Evolutionary conservation across 2,329 filamentous ascomycete species (phyloP).

Genomic region (Colletotrichum liaoningense): DNA sequence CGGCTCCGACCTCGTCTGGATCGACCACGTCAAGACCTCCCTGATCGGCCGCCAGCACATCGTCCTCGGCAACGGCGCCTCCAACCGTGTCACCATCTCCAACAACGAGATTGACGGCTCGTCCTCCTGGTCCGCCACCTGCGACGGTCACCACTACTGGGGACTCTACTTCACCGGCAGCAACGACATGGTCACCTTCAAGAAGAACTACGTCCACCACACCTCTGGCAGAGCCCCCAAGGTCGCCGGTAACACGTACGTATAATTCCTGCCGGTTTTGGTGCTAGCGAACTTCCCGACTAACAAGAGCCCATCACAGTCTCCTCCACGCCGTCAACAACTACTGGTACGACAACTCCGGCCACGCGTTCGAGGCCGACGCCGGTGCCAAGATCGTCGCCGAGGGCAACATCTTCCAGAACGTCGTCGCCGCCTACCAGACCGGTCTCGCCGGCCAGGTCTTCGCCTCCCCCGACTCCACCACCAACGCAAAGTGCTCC

Average conservation of each 20-base stretch:
- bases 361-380: conserved; percentile 68
- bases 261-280: not conserved
- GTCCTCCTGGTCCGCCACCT: conserved; percentile 65
- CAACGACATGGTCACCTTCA: conserved; percentile 67
- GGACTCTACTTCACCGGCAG: conserved; percentile 67
- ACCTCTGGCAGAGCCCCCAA: conserved; percentile 68
- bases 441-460: conserved; percentile 45
- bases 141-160: conserved; percentile 72
- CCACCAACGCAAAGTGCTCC: conserved; percentile 54
- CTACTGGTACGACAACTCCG: conserved; percentile 55
- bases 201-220: conserved; percentile 71
- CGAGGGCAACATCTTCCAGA: conserved; percentile 70
- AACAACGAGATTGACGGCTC: conserved; percentile 70
- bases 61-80: conserved; percentile 65
- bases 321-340: conserved; percentile 71
- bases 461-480: conserved; percentile 46
- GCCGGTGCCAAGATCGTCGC: conserved; percentile 55
- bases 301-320: not conserved
- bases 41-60: conserved; percentile 71
- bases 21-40: conserved; percentile 67
- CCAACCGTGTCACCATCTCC: conserved; percentile 68
- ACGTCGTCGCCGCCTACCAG: conserved; percentile 57
- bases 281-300: not conserved
- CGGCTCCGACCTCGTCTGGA: conserved; percentile 58
- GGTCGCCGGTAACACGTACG: conserved; percentile 62